Percentiles rank a stretch among this genome's conserved stretches.
Conservation (phyloP, 2,329 filamentous ascomycete genomes). For the Cladosporium sp. region DNA sequence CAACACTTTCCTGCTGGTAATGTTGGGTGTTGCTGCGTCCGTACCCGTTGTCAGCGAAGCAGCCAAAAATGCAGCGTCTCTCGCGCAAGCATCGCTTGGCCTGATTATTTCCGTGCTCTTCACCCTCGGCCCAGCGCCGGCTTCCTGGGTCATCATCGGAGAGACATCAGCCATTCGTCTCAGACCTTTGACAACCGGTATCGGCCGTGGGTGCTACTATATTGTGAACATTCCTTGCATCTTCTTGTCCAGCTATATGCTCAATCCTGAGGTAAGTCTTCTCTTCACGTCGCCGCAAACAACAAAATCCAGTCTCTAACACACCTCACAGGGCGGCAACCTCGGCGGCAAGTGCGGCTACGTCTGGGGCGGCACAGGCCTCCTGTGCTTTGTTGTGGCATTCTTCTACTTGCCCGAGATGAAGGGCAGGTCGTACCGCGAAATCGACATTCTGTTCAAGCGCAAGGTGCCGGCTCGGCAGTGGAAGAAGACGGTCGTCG, state of each 20-base stretch:
- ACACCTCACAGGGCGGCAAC: neutral
- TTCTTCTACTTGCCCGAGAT: slow-evolving; percentile 53
- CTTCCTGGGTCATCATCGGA: slow-evolving; percentile 64
- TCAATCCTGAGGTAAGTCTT: slow-evolving; percentile 42
- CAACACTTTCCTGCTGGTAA: slow-evolving; percentile 53
- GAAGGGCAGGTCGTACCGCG: slow-evolving; percentile 56
- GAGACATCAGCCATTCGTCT: slow-evolving; percentile 64
- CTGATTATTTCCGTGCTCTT: slow-evolving; percentile 64
- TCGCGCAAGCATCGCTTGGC: slow-evolving; percentile 58
- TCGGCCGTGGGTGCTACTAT: slow-evolving; percentile 63
- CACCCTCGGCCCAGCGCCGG: slow-evolving; percentile 58
- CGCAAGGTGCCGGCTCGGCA: slow-evolving; percentile 52
- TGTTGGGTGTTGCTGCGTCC: slow-evolving; percentile 58
- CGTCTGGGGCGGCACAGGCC: slow-evolving; percentile 56
- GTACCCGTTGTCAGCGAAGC: slow-evolving; percentile 31
- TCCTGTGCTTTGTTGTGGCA: slow-evolving; percentile 48
- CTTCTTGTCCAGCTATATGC: slow-evolving; percentile 58
- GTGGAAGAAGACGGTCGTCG: slow-evolving; percentile 53
- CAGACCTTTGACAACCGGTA: slow-evolving; percentile 60
- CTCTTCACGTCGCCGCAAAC: neutral
- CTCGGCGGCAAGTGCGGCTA: slow-evolving; percentile 54
- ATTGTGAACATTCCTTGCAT: slow-evolving; percentile 63
- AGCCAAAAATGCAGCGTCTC: slow-evolving; percentile 33
- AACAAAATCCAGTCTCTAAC: slow-evolving; percentile 22
- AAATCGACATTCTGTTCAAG: slow-evolving; percentile 59